phyloP scores from a whole-genome alignment of 2,329 filamentous ascomycete genomes.

The Lojkania enalia region DNA sequence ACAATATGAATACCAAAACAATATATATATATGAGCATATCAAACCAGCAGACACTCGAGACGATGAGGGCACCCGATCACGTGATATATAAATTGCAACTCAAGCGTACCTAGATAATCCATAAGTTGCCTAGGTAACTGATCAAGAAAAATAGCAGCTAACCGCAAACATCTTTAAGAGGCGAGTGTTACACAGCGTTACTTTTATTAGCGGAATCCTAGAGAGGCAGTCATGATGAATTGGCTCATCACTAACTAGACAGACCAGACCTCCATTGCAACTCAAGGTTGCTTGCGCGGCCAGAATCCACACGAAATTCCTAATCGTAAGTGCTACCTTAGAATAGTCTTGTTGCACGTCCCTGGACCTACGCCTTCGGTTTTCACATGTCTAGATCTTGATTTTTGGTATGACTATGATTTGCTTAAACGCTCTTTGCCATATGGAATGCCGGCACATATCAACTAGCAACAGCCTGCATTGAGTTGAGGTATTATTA shows the following conservation, averaged over 20 bases:
- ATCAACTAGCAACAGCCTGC: not conserved
- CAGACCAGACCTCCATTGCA: no score
- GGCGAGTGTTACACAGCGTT: no score
- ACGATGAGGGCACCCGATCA: no score
- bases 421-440: not conserved
- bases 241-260: no score
- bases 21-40: not conserved
- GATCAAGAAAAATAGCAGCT: constrained; percentile 46
- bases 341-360: not conserved
- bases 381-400: constrained; percentile 6
- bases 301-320: not conserved
- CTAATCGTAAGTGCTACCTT: not conserved
- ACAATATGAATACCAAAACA: not conserved
- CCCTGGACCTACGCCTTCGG: not conserved
- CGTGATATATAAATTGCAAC: no score
- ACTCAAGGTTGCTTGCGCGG: not conserved
- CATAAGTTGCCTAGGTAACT: no score
- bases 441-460: no score
- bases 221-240: no score
- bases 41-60: no score
- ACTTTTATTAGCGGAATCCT: no score
- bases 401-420: not conserved
- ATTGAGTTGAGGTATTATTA: constrained; percentile 16
- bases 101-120: no score
- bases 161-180: no score